Evolutionary conservation across 768 basidiomycete species (phyloP).

Genomic region (Piloderma croceum): DNA sequence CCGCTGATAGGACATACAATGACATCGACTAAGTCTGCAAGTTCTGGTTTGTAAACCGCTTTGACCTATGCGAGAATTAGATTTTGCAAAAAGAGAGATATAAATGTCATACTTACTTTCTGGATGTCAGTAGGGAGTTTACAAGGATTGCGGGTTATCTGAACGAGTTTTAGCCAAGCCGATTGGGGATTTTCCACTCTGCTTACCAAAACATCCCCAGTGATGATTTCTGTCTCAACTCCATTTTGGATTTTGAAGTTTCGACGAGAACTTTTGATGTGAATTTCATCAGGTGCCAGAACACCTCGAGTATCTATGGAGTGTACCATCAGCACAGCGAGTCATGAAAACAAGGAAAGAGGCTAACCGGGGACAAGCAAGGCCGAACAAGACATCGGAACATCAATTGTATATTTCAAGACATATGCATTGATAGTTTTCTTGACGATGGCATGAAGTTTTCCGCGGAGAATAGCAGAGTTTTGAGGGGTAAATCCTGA

Average conservation of each 20-base stretch:
- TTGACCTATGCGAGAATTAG: constrained; percentile 38
- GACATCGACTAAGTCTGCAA: constrained; percentile 49
- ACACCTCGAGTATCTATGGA: constrained; percentile 46
- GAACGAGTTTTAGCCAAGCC: background rate
- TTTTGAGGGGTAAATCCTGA: constrained; percentile 50
- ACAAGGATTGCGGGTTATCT: constrained; percentile 66
- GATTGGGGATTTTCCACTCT: too few relatives aligned
- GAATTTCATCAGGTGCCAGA: constrained; percentile 49
- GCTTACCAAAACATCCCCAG: constrained; percentile 54
- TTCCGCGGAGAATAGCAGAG: constrained; percentile 47
- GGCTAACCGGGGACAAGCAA: constrained; percentile 53
- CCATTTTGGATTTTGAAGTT: constrained; percentile 40
- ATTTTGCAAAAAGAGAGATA: constrained; percentile 22
- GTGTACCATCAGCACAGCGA: constrained; percentile 1
- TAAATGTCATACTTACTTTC: constrained; percentile 37
- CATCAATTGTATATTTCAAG: constrained; percentile 40
- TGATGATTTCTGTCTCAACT: constrained; percentile 40
- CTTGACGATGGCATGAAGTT: constrained; percentile 45
- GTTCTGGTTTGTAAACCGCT: constrained; percentile 47
- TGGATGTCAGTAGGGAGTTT: constrained; percentile 63
- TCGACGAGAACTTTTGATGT: constrained; percentile 45
- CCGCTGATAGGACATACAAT: constrained; percentile 54
- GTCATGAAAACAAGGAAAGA: background rate
- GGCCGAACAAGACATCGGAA: constrained; percentile 55
- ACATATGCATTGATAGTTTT: constrained; percentile 37